Conservation (phyloP, 352 stramenopile genomes). For the Phytophthora boehmeriae region DNA sequence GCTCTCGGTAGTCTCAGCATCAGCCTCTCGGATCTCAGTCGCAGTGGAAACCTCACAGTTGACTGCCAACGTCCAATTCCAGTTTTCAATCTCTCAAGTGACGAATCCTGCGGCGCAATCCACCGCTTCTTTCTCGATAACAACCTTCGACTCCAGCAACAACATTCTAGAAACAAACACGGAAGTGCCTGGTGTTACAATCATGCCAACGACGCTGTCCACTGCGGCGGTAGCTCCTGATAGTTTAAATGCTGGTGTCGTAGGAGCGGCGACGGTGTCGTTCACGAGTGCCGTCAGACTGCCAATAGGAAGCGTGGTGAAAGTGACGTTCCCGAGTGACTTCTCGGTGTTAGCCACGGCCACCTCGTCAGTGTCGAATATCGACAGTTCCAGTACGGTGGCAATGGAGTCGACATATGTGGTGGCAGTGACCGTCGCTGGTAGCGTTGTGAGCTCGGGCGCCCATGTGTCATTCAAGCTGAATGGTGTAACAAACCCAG, state of each 20-base stretch:
- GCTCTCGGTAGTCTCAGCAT: slow-evolving; percentile 27
- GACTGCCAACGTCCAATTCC: slow-evolving; percentile 19
- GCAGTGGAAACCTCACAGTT: slow-evolving; percentile 29
- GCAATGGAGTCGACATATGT: slow-evolving; percentile 10
- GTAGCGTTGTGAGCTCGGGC: slow-evolving; percentile 27
- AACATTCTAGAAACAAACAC: slow-evolving; percentile 14
- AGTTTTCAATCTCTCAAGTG: slow-evolving; percentile 37
- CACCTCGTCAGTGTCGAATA: slow-evolving; percentile 26
- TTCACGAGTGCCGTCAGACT: slow-evolving; percentile 48
- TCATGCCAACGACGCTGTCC: slow-evolving; percentile 22
- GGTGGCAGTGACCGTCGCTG: slow-evolving; percentile 36
- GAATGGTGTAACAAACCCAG: slow-evolving; percentile 57
- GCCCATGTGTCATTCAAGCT: slow-evolving; percentile 48
- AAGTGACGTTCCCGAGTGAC: slow-evolving; percentile 44
- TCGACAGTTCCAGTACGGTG: slow-evolving; percentile 36
- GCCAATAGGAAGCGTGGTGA: slow-evolving; percentile 38
- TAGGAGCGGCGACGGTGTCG: slow-evolving; percentile 28
- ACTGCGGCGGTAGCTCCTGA: slow-evolving; percentile 23
- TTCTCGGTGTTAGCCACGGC: slow-evolving; percentile 33
- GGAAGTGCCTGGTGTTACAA: slow-evolving; percentile 9
- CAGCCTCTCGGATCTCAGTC: slow-evolving; percentile 25
- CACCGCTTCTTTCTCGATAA: slow-evolving; percentile 29
- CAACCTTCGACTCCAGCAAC: slow-evolving; percentile 24
- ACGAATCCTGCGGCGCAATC: slow-evolving; percentile 35
- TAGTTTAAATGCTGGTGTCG: slow-evolving; percentile 35